Base-by-base conservation (phyloP, 129 eudicot species). In the Ambrosia artemisiifolia region DNA sequence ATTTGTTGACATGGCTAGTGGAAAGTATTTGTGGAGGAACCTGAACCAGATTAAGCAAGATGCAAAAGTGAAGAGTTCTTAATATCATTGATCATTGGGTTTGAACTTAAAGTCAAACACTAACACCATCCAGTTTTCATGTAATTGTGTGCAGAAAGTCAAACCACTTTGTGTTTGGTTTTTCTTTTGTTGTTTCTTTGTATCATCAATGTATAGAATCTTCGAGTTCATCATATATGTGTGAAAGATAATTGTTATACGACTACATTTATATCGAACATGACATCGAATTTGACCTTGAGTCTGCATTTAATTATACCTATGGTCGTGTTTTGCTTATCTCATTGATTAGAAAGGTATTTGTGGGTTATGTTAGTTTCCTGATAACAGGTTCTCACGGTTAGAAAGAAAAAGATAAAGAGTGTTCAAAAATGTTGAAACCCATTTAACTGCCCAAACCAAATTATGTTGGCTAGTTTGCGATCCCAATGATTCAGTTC, bases 1-100 rank as follows among this genome's bases (percentile, higher is more conserved):
- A 64, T 86, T 91, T 78, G 83, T 88, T 28, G 96, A 91, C 70
- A 88, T 91, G 97, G 96, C 96, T 43, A 91, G 85, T 48, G 97
- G 97, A 11, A 83, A 77, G 80, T 91, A 91, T 73, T 47, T 91
- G 32, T 91, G 97, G 97, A 91, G 88, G 78, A 80, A 86, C 63
- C 42, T 86, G 16, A 80, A 67, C 71, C 82, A 77, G 80, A 84
- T 84, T 62, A 86, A 77, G 77, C 67, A 78, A 42, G 77, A 81
- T 7, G 80, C 48, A 19, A 76, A 79, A 53, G 73, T 61, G 20
- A 79, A 75, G 71, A 70, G 78, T 57, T 80, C 67, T 18, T 83
- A 77, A 48, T 24, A 65, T 47, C 32, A 8, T 60, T 53, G 32
- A 16, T 43, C 12, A 0, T 44, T 53, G 65, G 73, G n/a, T 34